Base-by-base conservation (phyloP, 2,329 filamentous ascomycete species). In the Pyrenochaeta sp. region DNA sequence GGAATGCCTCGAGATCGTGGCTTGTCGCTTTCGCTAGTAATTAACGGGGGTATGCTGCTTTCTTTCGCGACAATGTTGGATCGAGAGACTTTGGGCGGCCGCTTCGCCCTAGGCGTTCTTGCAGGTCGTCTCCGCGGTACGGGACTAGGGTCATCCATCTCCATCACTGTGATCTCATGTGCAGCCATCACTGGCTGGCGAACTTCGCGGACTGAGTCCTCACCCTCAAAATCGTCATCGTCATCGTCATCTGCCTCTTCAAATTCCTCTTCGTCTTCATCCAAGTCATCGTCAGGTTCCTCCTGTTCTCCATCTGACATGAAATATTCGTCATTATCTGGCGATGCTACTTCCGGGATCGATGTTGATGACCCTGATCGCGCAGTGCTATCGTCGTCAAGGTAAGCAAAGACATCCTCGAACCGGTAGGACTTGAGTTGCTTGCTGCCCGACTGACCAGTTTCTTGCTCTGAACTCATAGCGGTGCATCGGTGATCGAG, bases 261-360 rank as follows among this genome's bases (percentile, higher is more conserved):
- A 7, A 62, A 62, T 29, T 72, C 63, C 39, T 73, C 69, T 18
- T 71, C 47, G 9, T 60, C 56, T 3, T 60, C 58, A 3, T 53
- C 60, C 28, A 58, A 48, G 11, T 62, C 58, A 18, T 62, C 60
- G 19, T 61, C 58, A 8, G 43, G 50, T 19, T 60, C 64, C 13
- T 61, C 55, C 43, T 65, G 51, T 44, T 59, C 50, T 3, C 44
- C 48, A 22, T 57, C 57, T 3, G 58, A 60, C 45, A 58, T 54
- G 27, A 66, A 66, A 13, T 58, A 57, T 18, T 66, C 65, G 7
- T 35, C 49, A 34, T 63, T 60, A 7, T 63, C 55, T 15, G 59
- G 42, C 13, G 34, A 41, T 5, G 57, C 57, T 8, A 49, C 51
- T 8, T 45, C 21, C 6, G 19, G 17, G 9, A 36, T 38, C 18